These are phyloP conservation scores for Lactarius evosmus DNA, from an alignment of 768 basidiomycete species.

Conservation along the genomic window DNA sequence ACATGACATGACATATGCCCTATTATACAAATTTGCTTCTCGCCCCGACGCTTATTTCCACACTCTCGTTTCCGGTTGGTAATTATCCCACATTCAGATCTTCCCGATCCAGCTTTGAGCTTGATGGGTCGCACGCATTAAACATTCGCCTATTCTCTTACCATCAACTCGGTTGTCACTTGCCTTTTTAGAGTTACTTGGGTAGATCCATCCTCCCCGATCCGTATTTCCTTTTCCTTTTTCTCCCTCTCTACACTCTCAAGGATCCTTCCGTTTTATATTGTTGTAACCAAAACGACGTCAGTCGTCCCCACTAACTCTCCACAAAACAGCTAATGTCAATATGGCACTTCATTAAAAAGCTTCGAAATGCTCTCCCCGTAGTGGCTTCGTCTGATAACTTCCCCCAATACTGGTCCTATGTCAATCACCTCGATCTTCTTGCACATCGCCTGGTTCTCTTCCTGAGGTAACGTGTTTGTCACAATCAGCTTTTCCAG, in stretches of 20 bases:
- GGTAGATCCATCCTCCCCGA: slow-evolving; percentile 1
- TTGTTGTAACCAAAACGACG: slow-evolving; percentile 2
- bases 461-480: slow-evolving; percentile 91
- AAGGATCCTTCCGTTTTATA: neutral
- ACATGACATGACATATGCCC: neutral
- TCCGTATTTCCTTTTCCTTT: neutral
- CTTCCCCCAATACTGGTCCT: slow-evolving; percentile 91
- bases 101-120: slow-evolving; percentile 20
- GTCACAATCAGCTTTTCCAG: slow-evolving; percentile 96
- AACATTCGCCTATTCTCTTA: slow-evolving; percentile 6
- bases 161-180: neutral
- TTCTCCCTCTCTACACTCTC: neutral
- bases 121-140: slow-evolving; percentile 18
- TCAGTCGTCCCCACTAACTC: neutral
- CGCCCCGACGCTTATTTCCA: slow-evolving; percentile 24
- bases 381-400: slow-evolving; percentile 93
- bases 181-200: slow-evolving; percentile 3
- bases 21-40: neutral
- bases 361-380: slow-evolving; percentile 91
- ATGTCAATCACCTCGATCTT: slow-evolving; percentile 96
- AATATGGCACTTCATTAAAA: slow-evolving; percentile 88
- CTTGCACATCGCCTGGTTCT: slow-evolving; percentile 63
- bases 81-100: slow-evolving; percentile 16
- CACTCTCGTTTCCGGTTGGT: slow-evolving; percentile 5
- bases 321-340: slow-evolving; percentile 31